These are phyloP conservation scores for Colletotrichum liriopes DNA, from an alignment of 2,329 filamentous ascomycete species.

Conservation along the genomic window DNA sequence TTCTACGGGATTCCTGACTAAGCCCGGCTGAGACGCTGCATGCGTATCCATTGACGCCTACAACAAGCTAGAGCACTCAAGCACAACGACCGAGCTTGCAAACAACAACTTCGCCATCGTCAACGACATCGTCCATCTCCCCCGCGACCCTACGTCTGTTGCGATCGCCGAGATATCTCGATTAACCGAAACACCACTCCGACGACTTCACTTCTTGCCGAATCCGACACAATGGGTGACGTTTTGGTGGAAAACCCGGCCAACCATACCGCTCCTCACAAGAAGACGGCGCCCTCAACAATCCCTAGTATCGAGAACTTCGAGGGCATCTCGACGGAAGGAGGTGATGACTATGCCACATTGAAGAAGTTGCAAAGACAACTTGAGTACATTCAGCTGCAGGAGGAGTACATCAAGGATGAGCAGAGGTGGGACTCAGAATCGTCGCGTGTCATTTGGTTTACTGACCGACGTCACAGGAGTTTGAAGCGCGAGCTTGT, in stretches of 20 bases:
- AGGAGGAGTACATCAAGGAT: constrained; percentile 99
- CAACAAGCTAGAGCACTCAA: constrained; percentile 34
- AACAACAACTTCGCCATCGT: constrained; percentile 30
- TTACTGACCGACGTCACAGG: constrained; percentile 60
- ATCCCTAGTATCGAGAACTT: constrained; percentile 93
- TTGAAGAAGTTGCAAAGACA: constrained; percentile 98
- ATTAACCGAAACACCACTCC: background rate
- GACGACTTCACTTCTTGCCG: background rate
- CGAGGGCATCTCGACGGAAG: constrained; percentile 85
- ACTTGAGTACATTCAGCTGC: constrained; percentile 96
- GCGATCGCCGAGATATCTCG: background rate
- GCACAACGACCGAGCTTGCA: constrained; percentile 9
- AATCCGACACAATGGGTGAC: constrained; percentile 80
- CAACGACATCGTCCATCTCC: constrained; percentile 21
- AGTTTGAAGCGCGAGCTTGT: constrained; percentile 98
- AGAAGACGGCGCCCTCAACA: constrained; percentile 83
- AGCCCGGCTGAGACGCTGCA: constrained; percentile 43
- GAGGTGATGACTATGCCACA: constrained; percentile 92
- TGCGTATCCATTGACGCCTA: constrained; percentile 46
- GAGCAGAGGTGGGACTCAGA: constrained; percentile 81
- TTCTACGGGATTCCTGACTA: constrained; percentile 28
- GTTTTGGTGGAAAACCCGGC: constrained; percentile 86
- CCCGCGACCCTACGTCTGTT: background rate
- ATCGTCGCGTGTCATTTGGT: background rate
- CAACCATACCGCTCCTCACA: constrained; percentile 82